Conservation (phyloP, 1,139 yeast genomes). For the Taphrina confusa region DNA sequence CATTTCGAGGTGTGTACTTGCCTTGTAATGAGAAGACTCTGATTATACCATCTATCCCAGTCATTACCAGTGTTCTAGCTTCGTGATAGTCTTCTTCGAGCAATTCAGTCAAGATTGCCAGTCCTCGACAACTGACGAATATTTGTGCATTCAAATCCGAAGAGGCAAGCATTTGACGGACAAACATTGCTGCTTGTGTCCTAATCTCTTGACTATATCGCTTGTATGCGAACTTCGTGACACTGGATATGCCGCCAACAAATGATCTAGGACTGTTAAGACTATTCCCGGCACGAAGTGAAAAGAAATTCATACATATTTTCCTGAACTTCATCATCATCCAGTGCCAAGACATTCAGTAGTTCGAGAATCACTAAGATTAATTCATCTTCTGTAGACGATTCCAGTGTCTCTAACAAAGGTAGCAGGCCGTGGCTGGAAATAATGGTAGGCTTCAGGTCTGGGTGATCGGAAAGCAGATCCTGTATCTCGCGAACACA, state of each 20-base stretch:
- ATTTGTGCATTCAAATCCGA: slow-evolving; percentile 53
- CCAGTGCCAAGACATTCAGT: slow-evolving; percentile 51
- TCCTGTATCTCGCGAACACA: slow-evolving; percentile 30
- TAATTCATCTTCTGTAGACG: slow-evolving; percentile 46
- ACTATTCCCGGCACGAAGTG: not conserved
- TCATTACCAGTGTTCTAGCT: slow-evolving; percentile 53
- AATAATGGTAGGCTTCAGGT: slow-evolving; percentile 45
- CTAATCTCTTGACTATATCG: slow-evolving; percentile 50
- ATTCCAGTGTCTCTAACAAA: slow-evolving; percentile 54
- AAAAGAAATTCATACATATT: slow-evolving; percentile 46
- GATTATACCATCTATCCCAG: slow-evolving; percentile 55
- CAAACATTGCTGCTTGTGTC: slow-evolving; percentile 52
- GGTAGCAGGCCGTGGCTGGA: slow-evolving; percentile 57
- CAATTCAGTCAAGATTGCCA: slow-evolving; percentile 55
- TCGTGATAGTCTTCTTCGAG: slow-evolving; percentile 55
- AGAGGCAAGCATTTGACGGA: slow-evolving; percentile 48
- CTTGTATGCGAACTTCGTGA: slow-evolving; percentile 49
- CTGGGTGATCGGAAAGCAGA: slow-evolving; percentile 50
- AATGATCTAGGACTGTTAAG: slow-evolving; percentile 46
- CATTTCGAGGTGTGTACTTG: slow-evolving; percentile 51
- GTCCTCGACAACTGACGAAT: slow-evolving; percentile 62
- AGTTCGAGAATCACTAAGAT: slow-evolving; percentile 53
- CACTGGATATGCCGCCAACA: slow-evolving; percentile 60
- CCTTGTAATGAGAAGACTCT: slow-evolving; percentile 52
- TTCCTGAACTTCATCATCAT: slow-evolving; percentile 51